These are phyloP conservation scores for Calonectria ilicicola DNA, from an alignment of 2,329 filamentous ascomycete species.

Conservation along the genomic window DNA sequence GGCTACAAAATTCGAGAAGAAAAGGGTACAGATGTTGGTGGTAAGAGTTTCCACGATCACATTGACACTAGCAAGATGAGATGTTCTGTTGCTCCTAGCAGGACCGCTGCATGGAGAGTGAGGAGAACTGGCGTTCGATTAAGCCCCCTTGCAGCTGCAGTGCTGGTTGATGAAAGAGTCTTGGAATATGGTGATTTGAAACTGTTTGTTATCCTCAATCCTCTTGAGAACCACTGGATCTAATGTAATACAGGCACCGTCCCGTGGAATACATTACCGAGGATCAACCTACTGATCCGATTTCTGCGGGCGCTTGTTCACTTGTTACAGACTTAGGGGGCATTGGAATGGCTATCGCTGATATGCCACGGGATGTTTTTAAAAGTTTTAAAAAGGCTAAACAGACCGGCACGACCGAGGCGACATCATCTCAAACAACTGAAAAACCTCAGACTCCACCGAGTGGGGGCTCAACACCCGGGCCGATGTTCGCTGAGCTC, in stretches of 20 bases:
- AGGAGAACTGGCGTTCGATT: constrained; percentile 75
- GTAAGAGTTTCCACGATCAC: constrained; percentile 77
- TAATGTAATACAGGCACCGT: constrained; percentile 57
- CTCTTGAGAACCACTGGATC: neutral
- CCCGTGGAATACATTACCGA: constrained; percentile 79
- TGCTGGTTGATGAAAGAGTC: constrained; percentile 73
- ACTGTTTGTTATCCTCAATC: constrained; percentile 63
- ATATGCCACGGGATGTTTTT: constrained; percentile 72
- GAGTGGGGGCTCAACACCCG: constrained; percentile 14
- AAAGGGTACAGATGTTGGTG: constrained; percentile 72
- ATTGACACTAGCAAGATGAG: constrained; percentile 74
- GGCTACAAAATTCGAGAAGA: constrained; percentile 76
- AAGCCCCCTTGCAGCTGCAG: constrained; percentile 78
- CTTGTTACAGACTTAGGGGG: constrained; percentile 85
- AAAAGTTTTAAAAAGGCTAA: constrained; percentile 48
- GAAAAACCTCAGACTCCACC: constrained; percentile 17
- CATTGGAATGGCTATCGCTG: constrained; percentile 85
- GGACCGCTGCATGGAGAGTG: constrained; percentile 81
- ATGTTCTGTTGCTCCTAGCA: constrained; percentile 76
- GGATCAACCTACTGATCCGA: constrained; percentile 82
- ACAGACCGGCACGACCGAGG: constrained; percentile 16
- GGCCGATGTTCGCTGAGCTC: constrained; percentile 15
- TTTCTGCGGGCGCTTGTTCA: constrained; percentile 81
- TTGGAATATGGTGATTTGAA: constrained; percentile 79
- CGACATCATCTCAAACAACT: constrained; percentile 4